phyloP scores from a whole-genome alignment of 2,329 filamentous ascomycete species.

The Sclerotinia minor region DNA sequence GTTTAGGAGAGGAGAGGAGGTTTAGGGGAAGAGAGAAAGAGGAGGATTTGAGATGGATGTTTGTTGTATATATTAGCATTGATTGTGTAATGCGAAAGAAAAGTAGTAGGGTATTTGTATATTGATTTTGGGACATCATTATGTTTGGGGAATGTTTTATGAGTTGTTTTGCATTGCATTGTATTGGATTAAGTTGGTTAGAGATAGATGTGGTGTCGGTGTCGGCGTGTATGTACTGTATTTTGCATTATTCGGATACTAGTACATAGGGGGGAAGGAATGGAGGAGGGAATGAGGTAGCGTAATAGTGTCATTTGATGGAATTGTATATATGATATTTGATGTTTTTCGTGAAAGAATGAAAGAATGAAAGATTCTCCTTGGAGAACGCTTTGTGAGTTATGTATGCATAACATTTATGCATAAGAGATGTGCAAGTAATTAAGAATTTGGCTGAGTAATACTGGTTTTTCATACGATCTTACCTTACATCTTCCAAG shows the following conservation, averaged over 20 bases:
- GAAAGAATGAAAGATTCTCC: no score
- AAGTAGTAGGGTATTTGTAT: not conserved
- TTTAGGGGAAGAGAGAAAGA: no score
- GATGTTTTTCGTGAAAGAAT: not conserved
- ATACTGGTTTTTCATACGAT: no score
- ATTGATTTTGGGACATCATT: not conserved
- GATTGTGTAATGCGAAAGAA: not conserved
- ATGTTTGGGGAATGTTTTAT: not conserved
- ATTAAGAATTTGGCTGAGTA: no score
- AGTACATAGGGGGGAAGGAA: not conserved
- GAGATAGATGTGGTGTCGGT: not conserved
- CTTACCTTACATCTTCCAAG: no score
- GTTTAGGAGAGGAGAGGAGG: conserved; percentile 29
- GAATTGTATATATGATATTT: not conserved
- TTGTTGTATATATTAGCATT: conserved; percentile 10
- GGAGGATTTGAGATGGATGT: not conserved
- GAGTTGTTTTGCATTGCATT: not conserved
- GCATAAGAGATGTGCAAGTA: no score
- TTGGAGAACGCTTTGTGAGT: no score
- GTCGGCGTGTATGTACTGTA: no score
- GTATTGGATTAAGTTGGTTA: not conserved
- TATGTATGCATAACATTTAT: no score
- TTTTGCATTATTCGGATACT: conserved; percentile 5
- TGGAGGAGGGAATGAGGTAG: not conserved
- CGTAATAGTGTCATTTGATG: not conserved